Percentiles rank a stretch among this genome's conserved stretches.
Conservation (phyloP, 352 stramenopile species). For the Halophytophthora batemanensis region DNA sequence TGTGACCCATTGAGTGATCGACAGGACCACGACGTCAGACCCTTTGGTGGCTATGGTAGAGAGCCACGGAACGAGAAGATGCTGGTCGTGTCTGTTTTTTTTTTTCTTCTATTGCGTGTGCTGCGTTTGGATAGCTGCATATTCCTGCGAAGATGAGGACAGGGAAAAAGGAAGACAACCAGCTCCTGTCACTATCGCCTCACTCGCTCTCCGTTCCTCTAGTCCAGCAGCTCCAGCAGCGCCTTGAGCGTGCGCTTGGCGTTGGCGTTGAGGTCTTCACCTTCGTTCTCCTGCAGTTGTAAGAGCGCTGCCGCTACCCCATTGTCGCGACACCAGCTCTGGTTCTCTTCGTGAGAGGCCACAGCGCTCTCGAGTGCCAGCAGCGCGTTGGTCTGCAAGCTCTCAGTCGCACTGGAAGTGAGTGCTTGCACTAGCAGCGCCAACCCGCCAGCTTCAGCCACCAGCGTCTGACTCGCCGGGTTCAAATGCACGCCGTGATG, state of each 20-base stretch:
- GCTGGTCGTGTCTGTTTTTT: too few species aligned
- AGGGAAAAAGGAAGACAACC: conserved; percentile 4
- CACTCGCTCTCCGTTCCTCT: conserved; percentile 6
- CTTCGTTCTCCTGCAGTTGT: conserved; percentile 38
- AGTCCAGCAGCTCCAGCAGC: conserved; percentile 47
- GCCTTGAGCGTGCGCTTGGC: conserved; percentile 45
- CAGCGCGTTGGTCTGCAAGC: conserved; percentile 66
- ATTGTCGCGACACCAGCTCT: conserved; percentile 43
- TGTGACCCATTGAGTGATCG: background rate
- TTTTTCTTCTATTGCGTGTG: too few species aligned
- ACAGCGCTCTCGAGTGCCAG: conserved; percentile 61
- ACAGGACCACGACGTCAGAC: background rate
- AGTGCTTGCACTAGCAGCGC: conserved; percentile 55
- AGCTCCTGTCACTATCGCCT: conserved; percentile 3
- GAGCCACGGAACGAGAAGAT: background rate
- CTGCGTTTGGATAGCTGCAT: too few species aligned
- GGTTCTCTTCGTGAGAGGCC: conserved; percentile 45
- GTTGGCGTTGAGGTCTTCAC: conserved; percentile 49
- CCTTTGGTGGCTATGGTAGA: background rate
- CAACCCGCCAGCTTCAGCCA: conserved; percentile 60
- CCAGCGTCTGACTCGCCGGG: conserved; percentile 53
- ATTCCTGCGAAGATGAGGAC: too few species aligned
- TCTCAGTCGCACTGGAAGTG: conserved; percentile 29
- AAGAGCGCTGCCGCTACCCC: conserved; percentile 34
- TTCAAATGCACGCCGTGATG: conserved; percentile 68